phyloP scores from a whole-genome alignment of 1,139 yeast genomes.

The Pichia sp. region DNA sequence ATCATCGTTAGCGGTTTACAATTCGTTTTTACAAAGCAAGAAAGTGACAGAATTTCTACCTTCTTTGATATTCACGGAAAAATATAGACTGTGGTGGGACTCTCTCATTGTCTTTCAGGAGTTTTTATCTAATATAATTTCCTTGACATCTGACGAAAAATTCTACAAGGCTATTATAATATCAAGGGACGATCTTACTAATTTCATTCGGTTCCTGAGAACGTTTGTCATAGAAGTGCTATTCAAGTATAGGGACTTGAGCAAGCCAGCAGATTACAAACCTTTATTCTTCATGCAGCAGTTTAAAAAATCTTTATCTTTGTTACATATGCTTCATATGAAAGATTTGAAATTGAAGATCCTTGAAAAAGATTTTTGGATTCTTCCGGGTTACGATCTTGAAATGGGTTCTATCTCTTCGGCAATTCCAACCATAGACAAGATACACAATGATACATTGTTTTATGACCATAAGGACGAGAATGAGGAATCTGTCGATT shows the following conservation, averaged over 20 bases:
- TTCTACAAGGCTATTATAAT: slow-evolving; percentile 26
- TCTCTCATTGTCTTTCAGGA: slow-evolving; percentile 10
- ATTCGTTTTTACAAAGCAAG: background rate
- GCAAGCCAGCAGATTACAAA: background rate
- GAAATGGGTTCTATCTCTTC: slow-evolving; percentile 19
- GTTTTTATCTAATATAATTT: slow-evolving; percentile 7
- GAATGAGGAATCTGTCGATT: slow-evolving; percentile 4
- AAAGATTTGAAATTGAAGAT: slow-evolving; percentile 66
- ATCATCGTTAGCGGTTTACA: background rate
- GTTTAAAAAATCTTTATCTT: slow-evolving; percentile 27
- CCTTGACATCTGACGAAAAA: slow-evolving; percentile 8
- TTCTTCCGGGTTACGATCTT: slow-evolving; percentile 17
- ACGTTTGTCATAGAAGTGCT: slow-evolving; percentile 41
- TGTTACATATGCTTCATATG: slow-evolving; percentile 64
- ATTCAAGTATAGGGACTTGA: slow-evolving; percentile 9
- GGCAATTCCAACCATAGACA: slow-evolving; percentile 20
- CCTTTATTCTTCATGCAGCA: background rate
- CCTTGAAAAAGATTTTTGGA: slow-evolving; percentile 56
- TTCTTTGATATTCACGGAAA: background rate
- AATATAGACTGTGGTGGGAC: slow-evolving; percentile 8
- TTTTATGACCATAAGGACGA: slow-evolving; percentile 18
- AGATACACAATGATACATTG: slow-evolving; percentile 21
- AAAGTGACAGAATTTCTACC: background rate
- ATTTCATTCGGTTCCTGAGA: slow-evolving; percentile 50
- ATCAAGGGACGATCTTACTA: slow-evolving; percentile 41